Conservation (phyloP, 2,329 filamentous ascomycete species). For the Metarhizium rileyi region DNA sequence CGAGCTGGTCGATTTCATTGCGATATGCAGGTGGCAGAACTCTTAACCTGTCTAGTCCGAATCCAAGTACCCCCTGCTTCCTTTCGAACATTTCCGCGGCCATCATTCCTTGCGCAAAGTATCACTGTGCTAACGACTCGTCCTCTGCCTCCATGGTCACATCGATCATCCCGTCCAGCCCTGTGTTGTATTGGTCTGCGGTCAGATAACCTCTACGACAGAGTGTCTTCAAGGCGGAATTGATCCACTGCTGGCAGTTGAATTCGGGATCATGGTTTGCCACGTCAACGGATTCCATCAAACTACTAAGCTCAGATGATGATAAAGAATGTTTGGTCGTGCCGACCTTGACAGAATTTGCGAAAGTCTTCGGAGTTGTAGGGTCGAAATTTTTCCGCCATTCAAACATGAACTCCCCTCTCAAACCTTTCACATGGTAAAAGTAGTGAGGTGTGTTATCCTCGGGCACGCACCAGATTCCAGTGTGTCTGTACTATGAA, state of each 20-base stretch:
- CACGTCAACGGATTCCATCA: constrained; percentile 1
- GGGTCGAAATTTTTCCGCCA: constrained; percentile 1
- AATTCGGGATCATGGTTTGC: constrained; percentile 6
- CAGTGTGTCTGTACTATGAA: constrained; percentile 6
- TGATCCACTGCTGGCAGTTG: constrained; percentile 9
- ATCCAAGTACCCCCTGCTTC: too few species aligned
- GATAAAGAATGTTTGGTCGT: constrained; percentile 1
- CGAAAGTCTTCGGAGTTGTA: background rate
- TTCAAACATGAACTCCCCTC: constrained; percentile 1
- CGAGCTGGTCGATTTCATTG: constrained; percentile 16
- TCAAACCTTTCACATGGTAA: constrained; percentile 3
- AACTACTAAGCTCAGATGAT: background rate
- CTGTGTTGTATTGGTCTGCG: constrained; percentile 3
- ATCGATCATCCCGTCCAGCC: constrained; percentile 7
- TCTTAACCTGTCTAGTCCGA: too few species aligned
- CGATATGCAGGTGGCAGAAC: constrained; percentile 14
- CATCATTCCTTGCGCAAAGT: too few species aligned
- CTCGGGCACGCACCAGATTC: constrained; percentile 6
- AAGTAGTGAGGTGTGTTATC: background rate
- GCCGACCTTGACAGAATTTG: constrained; percentile 1
- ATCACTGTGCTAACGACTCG: constrained; percentile 8
- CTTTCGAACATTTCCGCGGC: too few species aligned
- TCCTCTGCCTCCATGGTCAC: constrained; percentile 6
- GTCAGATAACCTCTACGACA: constrained; percentile 3
- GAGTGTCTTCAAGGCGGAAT: constrained; percentile 2